A percentile compares a stretch with the other conserved stretches of the same genome.
These are phyloP conservation scores for Mimosa pudica DNA, from an alignment of 306 rosid species.

Conservation along the genomic window DNA sequence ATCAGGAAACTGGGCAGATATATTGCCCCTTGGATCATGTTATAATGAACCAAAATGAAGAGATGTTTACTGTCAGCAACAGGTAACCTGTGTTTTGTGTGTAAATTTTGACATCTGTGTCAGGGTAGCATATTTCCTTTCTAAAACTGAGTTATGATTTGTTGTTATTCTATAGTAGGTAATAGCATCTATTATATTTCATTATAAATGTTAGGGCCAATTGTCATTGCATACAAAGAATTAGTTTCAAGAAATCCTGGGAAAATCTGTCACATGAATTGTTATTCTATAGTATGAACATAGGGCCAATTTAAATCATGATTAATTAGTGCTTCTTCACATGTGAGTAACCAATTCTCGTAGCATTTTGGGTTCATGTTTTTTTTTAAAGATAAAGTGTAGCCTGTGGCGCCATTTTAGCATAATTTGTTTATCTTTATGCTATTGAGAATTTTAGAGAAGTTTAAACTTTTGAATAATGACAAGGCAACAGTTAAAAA, in stretches of 20 bases:
- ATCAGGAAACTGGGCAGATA: slow-evolving; percentile 80
- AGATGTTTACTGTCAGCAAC: slow-evolving; percentile 97
- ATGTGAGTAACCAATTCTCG: background rate
- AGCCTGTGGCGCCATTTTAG: background rate
- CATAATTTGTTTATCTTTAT: background rate
- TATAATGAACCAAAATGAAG: slow-evolving; percentile 84
- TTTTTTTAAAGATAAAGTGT: background rate
- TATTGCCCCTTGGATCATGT: slow-evolving; percentile 91
- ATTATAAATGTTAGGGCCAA: background rate
- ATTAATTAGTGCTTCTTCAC: background rate
- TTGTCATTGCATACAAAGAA: slow-evolving; percentile 17
- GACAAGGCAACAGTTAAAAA: background rate
- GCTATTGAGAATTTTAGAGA: background rate
- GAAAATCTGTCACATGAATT: background rate
- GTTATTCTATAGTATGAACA: no score
- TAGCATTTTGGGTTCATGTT: background rate
- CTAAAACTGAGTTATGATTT: slow-evolving; percentile 6
- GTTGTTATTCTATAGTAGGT: background rate
- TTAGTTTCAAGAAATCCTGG: background rate
- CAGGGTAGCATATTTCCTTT: background rate
- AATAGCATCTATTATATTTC: background rate
- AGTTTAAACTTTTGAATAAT: slow-evolving; percentile 8
- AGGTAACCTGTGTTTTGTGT: slow-evolving; percentile 51
- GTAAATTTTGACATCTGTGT: background rate
- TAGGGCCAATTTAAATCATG: no score